Percentiles rank a stretch among this genome's conserved stretches.
Evolutionary conservation across 2,329 filamentous ascomycete genomes (phyloP).

Genomic region (Pyrenochaeta sp.): DNA sequence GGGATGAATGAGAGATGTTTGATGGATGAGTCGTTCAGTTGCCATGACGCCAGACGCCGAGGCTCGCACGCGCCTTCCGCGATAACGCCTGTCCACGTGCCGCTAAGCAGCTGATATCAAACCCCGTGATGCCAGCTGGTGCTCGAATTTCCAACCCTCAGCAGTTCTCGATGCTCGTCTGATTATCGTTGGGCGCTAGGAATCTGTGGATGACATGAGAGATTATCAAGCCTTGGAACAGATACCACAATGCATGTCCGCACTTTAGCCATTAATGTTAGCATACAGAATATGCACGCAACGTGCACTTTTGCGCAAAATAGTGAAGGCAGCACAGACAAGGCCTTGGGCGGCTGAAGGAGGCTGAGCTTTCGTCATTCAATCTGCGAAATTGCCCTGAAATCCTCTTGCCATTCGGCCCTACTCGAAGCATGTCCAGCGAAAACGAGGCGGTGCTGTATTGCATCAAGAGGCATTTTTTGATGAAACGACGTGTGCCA

Average conservation of each 20-base stretch:
- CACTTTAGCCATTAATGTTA: no score
- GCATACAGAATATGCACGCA: no score
- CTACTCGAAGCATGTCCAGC: no score
- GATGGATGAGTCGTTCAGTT: slow-evolving; percentile 29
- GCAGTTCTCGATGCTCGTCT: neutral
- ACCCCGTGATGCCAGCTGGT: neutral
- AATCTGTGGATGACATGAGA: no score
- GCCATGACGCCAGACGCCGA: slow-evolving; percentile 35
- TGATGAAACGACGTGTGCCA: neutral
- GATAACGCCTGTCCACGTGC: slow-evolving; percentile 38
- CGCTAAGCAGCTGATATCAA: slow-evolving; percentile 1
- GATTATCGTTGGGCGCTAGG: no score
- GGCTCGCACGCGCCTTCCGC: slow-evolving; percentile 20
- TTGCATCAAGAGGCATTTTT: no score
- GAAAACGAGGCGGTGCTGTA: no score
- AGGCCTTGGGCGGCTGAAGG: neutral
- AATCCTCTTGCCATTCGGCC: no score
- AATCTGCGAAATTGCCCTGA: neutral
- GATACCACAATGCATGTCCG: no score
- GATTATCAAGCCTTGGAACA: no score
- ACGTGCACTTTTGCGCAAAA: neutral
- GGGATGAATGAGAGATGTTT: slow-evolving; percentile 25
- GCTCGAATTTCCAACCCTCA: neutral
- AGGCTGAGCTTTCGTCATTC: neutral
- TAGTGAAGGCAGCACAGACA: neutral